Conservation (phyloP, 2,329 filamentous ascomycete genomes). For the Coniochaeta prunicola region DNA sequence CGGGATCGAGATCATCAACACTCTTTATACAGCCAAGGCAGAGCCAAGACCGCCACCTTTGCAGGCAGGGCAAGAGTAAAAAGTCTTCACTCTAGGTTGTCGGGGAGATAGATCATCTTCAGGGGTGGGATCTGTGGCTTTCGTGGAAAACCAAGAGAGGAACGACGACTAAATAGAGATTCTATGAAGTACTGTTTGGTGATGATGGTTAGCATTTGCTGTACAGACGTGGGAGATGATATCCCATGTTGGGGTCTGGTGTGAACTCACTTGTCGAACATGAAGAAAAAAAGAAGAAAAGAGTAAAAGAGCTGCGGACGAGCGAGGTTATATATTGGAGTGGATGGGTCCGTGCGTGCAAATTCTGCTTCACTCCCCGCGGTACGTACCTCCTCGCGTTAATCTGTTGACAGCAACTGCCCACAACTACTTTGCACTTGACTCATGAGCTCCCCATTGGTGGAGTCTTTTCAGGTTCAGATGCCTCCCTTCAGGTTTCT, state of each 20-base stretch:
- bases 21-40: not conserved
- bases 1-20: not conserved
- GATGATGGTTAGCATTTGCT: not conserved
- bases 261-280: not conserved
- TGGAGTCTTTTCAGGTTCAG: no score
- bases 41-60: not conserved
- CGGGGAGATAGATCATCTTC: not conserved
- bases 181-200: not conserved
- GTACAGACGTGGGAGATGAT: not conserved
- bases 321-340: not conserved
- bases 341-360: not conserved
- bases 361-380: not conserved
- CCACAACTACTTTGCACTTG: no score
- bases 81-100: not conserved
- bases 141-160: conserved; percentile 1
- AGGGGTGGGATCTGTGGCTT: not conserved
- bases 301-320: not conserved
- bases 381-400: conserved; percentile 3
- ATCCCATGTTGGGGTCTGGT: not conserved
- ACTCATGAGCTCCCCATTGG: no score
- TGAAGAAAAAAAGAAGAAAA: not conserved
- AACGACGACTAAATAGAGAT: conserved; percentile 2
- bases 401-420: no score
- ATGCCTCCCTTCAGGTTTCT: no score
- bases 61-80: not conserved